Conservation (phyloP, 495 filamentous ascomycete genomes). For the Hypomontagnella monticulosa region DNA sequence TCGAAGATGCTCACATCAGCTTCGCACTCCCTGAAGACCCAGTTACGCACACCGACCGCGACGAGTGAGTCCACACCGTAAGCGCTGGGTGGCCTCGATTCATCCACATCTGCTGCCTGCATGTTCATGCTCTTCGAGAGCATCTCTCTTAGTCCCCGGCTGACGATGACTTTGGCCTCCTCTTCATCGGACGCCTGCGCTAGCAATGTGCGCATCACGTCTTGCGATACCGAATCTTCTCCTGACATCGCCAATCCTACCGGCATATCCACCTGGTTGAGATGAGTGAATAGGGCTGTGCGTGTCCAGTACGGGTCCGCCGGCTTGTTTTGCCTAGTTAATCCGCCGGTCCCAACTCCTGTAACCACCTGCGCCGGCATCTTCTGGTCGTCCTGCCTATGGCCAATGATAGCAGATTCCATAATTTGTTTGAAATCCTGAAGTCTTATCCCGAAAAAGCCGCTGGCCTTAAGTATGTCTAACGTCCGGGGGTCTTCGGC, state of each 20-base stretch:
- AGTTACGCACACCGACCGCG: constrained; percentile 37
- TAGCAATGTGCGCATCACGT: constrained; percentile 28
- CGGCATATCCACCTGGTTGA: constrained; percentile 46
- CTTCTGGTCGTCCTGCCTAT: constrained; percentile 3
- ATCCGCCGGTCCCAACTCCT: constrained; percentile 46
- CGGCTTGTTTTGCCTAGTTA: constrained; percentile 44
- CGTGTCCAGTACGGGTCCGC: constrained; percentile 50
- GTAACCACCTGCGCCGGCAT: constrained; percentile 45
- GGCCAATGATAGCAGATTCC: constrained; percentile 36
- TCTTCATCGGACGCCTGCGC: constrained; percentile 25
- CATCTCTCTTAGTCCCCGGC: constrained; percentile 35
- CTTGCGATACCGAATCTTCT: constrained; percentile 4
- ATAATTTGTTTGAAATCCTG: constrained; percentile 44
- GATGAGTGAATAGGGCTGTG: constrained; percentile 44
- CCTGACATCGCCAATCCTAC: constrained; percentile 1
- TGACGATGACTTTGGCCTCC: constrained; percentile 27
- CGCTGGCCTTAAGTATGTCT: constrained; percentile 42
- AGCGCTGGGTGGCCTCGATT: constrained; percentile 32
- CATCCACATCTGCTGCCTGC: constrained; percentile 32
- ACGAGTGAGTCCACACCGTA: constrained; percentile 47
- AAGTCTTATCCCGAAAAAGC: constrained; percentile 46
- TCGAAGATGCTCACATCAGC: constrained; percentile 40
- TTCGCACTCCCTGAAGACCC: constrained; percentile 35
- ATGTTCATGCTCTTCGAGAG: constrained; percentile 46
- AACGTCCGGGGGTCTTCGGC: constrained; percentile 37